phyloP scores from a whole-genome alignment of 1,284 basidiomycete species.

The Neonothopanus nambi region DNA sequence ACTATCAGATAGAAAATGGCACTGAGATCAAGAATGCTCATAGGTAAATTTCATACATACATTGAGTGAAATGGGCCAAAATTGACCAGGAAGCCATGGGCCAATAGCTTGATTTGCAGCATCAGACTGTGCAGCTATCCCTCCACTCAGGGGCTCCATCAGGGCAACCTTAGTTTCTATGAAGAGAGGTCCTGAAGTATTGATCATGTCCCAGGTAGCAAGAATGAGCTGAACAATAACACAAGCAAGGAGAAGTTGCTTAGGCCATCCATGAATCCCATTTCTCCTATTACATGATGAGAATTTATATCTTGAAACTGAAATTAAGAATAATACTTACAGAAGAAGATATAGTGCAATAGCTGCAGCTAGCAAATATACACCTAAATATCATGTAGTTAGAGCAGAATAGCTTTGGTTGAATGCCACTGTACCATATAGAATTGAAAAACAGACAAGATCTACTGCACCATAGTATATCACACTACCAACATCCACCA shows the following conservation, averaged over 20 bases:
- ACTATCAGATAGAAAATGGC: not conserved
- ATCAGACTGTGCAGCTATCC: not conserved
- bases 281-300: not conserved
- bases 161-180: constrained; percentile 9
- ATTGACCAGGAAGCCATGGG: constrained; percentile 1
- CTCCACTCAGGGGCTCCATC: constrained; percentile 5
- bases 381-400: not conserved
- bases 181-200: not conserved
- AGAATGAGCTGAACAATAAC: not conserved
- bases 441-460: constrained; percentile 1
- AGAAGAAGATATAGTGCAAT: constrained; percentile 7
- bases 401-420: not conserved
- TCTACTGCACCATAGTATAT: constrained; percentile 8
- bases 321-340: not conserved
- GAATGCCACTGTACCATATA: not conserved
- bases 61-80: constrained; percentile 4
- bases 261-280: not conserved
- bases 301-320: not conserved
- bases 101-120: constrained; percentile 2
- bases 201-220: constrained; percentile 6
- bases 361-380: constrained; percentile 6
- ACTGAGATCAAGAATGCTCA: not conserved
- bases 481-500: not conserved
- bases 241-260: not conserved
- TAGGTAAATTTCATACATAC: not conserved